These are phyloP conservation scores for Saccharomycopsis fodiens DNA, from an alignment of 805 yeast species.

Conservation along the genomic window DNA sequence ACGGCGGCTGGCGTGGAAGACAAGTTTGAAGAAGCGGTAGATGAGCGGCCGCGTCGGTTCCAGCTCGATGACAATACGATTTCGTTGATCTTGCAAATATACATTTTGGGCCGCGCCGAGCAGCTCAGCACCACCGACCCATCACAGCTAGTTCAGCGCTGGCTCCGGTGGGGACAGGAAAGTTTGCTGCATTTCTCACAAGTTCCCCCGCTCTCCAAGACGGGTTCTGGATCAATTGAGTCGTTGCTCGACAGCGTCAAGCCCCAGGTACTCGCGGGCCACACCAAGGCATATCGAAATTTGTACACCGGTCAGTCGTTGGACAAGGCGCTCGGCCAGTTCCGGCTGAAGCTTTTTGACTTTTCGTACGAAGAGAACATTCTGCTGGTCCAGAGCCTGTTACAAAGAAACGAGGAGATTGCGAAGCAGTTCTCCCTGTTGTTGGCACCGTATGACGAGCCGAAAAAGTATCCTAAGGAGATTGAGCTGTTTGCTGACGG, in stretches of 20 bases:
- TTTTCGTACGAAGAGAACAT: not conserved
- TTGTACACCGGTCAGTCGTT: not conserved
- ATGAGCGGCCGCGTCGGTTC: slow-evolving; percentile 2
- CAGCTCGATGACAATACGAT: not conserved
- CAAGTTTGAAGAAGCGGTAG: slow-evolving; percentile 27
- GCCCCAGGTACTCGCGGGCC: not conserved
- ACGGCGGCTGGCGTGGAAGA: slow-evolving; percentile 21
- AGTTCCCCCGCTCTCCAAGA: not conserved
- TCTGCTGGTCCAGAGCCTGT: not conserved
- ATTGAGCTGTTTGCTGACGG: not conserved
- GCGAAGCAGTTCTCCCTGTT: not conserved
- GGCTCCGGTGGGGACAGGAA: not conserved
- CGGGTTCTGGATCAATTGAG: not conserved
- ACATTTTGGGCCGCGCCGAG: not conserved
- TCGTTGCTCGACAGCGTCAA: not conserved
- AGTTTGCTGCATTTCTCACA: not conserved
- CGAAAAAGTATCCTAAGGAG: not conserved
- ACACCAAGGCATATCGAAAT: not conserved
- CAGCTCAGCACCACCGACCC: not conserved
- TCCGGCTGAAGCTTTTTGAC: slow-evolving; percentile 1
- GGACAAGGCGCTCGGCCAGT: not conserved
- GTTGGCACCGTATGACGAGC: not conserved
- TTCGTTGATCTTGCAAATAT: not conserved
- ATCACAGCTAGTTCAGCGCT: not conserved
- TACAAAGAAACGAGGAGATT: slow-evolving; percentile 1